Evolutionary conservation across 2,329 filamentous ascomycete genomes (phyloP).

Genomic region (Colletotrichum brevisporum): DNA sequence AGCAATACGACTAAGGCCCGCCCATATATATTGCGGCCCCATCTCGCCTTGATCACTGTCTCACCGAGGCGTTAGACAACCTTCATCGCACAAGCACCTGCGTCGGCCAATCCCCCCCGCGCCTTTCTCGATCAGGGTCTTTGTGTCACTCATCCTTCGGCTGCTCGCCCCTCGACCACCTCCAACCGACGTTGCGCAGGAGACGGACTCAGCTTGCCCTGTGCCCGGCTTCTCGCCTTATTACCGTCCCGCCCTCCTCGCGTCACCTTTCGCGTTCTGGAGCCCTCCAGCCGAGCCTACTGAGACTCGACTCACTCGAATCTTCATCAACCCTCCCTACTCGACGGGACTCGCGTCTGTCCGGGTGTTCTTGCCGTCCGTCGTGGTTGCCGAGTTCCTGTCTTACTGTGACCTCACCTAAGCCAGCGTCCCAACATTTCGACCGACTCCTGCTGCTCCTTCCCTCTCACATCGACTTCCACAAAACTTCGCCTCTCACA

Average conservation of each 20-base stretch:
- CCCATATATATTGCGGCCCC: constrained; percentile 31
- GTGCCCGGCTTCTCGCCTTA: constrained; percentile 18
- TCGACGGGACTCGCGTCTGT: constrained; percentile 17
- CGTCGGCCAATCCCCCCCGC: constrained; percentile 15
- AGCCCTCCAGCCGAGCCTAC: constrained; percentile 10
- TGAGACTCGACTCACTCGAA: constrained; percentile 23
- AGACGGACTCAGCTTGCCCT: constrained; percentile 9
- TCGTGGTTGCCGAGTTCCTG: constrained; percentile 31
- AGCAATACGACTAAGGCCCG: constrained; percentile 2
- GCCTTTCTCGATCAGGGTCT: constrained; percentile 27
- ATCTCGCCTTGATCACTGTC: constrained; percentile 29
- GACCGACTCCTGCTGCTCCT: constrained; percentile 8
- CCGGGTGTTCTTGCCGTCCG: constrained; percentile 31
- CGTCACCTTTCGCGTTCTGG: constrained; percentile 25
- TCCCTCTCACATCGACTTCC: constrained; percentile 21
- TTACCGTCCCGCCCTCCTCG: constrained; percentile 12
- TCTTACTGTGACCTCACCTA: constrained; percentile 28
- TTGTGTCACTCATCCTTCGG: constrained; percentile 24
- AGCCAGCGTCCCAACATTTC: constrained; percentile 19
- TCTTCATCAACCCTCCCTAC: constrained; percentile 6
- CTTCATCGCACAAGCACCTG: constrained; percentile 26
- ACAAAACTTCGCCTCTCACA: constrained; percentile 5
- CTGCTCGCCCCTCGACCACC: constrained; percentile 21
- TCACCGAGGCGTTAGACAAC: constrained; percentile 27
- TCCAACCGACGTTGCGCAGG: constrained; percentile 28